Evolutionary conservation across 1,284 basidiomycete species (phyloP), one percentile per base, ranked within the genome.

Genomic region (Mixia osmundae): DNA sequence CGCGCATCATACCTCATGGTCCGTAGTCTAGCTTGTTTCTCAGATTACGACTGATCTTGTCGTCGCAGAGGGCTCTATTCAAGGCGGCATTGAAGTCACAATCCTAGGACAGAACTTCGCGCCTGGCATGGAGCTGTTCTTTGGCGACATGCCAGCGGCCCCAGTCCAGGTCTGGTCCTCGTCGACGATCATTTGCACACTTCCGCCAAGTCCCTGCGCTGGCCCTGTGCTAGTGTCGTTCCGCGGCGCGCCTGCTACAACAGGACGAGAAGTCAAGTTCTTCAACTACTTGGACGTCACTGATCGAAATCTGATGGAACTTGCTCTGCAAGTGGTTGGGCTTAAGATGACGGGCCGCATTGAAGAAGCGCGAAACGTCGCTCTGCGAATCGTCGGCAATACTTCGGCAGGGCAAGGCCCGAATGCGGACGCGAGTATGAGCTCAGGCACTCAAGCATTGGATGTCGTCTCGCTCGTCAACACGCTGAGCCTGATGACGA

Each of bases 341-440:
- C 60, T 91, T 44, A 85, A 89, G 61, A 87, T 91, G 79, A 91
- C 82, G 0, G 85, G 85, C 25, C 78, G 82, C 52, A 73, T 89
- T 36, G 79, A 89, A 49, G 78, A 85, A 40, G 79, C 83, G 3
- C 74, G 78, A 55, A 78, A 83, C 45, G 76, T 89, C 28, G 85
- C 85, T 12, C 56, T 60, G 50, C 51, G 57, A 11, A 57, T 61
- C 28, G 56, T 61, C 25, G 49, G 49, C 8, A 45, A 44, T 26
- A 22, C 7, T n/a, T 11, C 8, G n/a, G 6, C 19, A 24, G 32
- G 18, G n/a, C n/a, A n/a, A n/a, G n/a, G n/a, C n/a, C n/a, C n/a
- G n/a, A n/a, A n/a, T n/a, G n/a, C n/a, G n/a, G n/a, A n/a, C n/a
- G n/a, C n/a, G n/a, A n/a, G n/a, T n/a, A n/a, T n/a, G n/a, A n/a